Base-by-base conservation (phyloP, 2,329 filamentous ascomycete genomes). In the Fusarium nygamai region DNA sequence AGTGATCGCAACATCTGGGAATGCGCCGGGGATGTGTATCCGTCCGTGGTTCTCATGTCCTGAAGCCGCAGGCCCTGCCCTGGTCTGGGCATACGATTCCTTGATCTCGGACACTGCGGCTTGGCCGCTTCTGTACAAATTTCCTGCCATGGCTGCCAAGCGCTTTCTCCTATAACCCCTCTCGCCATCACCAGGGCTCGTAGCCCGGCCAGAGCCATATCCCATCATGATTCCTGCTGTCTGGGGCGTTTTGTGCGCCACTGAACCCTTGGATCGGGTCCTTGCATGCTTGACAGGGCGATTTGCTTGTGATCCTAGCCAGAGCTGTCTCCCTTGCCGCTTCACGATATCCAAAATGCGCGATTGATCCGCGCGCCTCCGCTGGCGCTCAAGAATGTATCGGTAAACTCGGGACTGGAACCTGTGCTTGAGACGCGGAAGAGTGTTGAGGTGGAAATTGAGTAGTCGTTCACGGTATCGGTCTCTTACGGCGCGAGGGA, bases 1-100 rank as follows among this genome's bases (percentile, higher is more conserved):
- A 22, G 93, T 90, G 68, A 98, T 93, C n/a, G 92, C 90, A 24
- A 94, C 93, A 76, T 98, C 92, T 0, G 95, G 94, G 79, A 97
- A 98, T 3, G 92, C 90, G 2, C 92, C 93, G 0, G 94, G 92
- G 36, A 94, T 93, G 50, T 84, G 81, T 56, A 80, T 80, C 44
- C 80, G 80, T 14, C 81, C 78, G 38, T 81, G 75, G 20, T 68
- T 77, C 16, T 82, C 79, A 14, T 73, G 63, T 8, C 76, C 77
- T 4, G 73, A 77, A 22, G 83, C 80, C n/a, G 79, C 51, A 6
- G 78, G 79, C 17, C 78, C 76, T 24, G 83, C 81, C 59, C 87
- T 82, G 1, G 88, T 87, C 69, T 89, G 89, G 60, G 86, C 88
- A 79, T 91, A 91, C 33, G 89, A 88, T 73, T 91, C 89, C 69